These are phyloP conservation scores for Termitomyces sp. DNA, from an alignment of 768 basidiomycete species.

Conservation along the genomic window DNA sequence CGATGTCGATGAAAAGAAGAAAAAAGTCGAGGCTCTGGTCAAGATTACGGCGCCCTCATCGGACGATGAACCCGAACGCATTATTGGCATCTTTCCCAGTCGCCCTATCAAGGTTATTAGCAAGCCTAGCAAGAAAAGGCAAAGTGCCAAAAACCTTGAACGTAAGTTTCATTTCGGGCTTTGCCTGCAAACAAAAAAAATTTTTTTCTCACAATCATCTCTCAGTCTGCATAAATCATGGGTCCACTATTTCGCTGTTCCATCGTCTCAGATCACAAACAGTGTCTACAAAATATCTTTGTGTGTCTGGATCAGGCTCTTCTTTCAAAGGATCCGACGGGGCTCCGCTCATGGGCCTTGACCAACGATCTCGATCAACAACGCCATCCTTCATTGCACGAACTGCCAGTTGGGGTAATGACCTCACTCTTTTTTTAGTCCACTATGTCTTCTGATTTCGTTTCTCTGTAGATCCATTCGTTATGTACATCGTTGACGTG, in stretches of 20 bases:
- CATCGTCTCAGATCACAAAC: slow-evolving; percentile 95
- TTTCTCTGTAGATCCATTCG: slow-evolving; percentile 67
- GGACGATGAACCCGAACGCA: slow-evolving; percentile 75
- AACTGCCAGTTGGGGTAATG: slow-evolving; percentile 83
- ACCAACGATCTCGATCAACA: slow-evolving; percentile 61
- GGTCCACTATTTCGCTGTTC: slow-evolving; percentile 91
- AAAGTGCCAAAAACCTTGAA: slow-evolving; percentile 89
- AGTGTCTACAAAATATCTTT: slow-evolving; percentile 93
- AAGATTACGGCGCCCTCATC: slow-evolving; percentile 78
- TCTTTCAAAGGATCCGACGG: slow-evolving; percentile 95
- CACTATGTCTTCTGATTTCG: slow-evolving; percentile 5
- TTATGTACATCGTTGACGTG: slow-evolving; percentile 97
- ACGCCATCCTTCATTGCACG: slow-evolving; percentile 86
- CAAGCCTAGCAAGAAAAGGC: slow-evolving; percentile 96
- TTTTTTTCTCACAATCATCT: slow-evolving; percentile 5
- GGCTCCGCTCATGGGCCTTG: slow-evolving; percentile 74
- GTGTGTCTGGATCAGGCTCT: slow-evolving; percentile 88
- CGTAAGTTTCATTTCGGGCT: slow-evolving; percentile 44
- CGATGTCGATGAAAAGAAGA: slow-evolving; percentile 92
- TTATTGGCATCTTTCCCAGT: slow-evolving; percentile 87
- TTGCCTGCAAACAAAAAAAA: slow-evolving; percentile 6
- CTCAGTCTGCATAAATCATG: slow-evolving; percentile 91
- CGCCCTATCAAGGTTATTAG: slow-evolving; percentile 98
- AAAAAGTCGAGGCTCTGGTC: slow-evolving; percentile 90
- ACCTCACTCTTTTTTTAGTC: slow-evolving; percentile 6